Evolutionary conservation across 176 grass and related monocot genomes (phyloP).

Genomic region (Ampelocalamus luodianensis): DNA sequence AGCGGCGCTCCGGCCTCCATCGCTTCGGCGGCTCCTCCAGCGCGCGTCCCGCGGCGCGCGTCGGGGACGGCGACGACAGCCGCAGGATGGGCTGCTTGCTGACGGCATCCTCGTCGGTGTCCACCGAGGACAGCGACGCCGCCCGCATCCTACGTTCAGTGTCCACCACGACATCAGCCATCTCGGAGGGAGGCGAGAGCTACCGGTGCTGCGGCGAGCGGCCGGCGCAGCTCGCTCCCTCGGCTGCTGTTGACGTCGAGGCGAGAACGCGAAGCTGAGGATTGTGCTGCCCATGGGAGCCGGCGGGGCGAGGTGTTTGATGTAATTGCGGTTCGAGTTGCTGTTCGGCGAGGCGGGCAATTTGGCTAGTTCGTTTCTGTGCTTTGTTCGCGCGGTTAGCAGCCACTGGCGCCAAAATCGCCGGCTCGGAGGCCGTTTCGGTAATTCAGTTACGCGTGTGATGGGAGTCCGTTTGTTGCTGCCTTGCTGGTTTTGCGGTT

Average conservation of each 20-base stretch:
- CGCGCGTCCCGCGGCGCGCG: constrained; percentile 6
- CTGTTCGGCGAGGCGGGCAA: neutral
- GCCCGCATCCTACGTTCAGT: neutral
- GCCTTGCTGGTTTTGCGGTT: neutral
- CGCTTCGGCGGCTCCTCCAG: constrained; percentile 49
- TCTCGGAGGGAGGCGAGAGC: constrained; percentile 46
- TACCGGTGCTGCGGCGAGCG: constrained; percentile 21
- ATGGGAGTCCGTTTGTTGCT: neutral
- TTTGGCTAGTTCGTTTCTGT: constrained; percentile 11
- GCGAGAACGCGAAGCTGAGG: neutral
- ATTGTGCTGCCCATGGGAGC: constrained; percentile 35
- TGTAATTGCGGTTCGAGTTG: neutral
- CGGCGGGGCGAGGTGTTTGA: constrained; percentile 36
- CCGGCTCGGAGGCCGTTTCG: constrained; percentile 13
- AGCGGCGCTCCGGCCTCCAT: neutral
- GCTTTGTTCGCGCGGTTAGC: constrained; percentile 21
- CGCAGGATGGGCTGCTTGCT: constrained; percentile 12
- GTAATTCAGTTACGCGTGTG: neutral
- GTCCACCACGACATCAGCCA: constrained; percentile 9
- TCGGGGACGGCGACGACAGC: neutral
- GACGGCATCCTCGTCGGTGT: neutral
- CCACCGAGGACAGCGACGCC: constrained; percentile 12
- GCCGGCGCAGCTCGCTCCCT: constrained; percentile 38
- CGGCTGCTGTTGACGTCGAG: neutral
- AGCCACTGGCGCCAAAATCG: constrained; percentile 35